phyloP scores from a whole-genome alignment of 768 basidiomycete genomes.

The Suillus tomentosus region DNA sequence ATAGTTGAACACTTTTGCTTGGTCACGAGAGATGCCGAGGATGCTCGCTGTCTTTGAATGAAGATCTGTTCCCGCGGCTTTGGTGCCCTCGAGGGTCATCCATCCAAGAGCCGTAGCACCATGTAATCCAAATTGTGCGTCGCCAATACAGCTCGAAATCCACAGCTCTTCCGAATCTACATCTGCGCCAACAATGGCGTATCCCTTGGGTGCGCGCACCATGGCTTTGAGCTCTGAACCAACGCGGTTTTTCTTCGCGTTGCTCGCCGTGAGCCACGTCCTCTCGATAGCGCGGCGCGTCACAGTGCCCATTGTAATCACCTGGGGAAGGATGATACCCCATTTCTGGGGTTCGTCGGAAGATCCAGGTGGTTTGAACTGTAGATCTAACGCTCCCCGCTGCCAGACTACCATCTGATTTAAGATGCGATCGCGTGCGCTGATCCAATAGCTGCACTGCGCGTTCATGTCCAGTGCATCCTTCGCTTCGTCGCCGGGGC shows the following conservation, averaged over 20 bases:
- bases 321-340: conserved; percentile 94
- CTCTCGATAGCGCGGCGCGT: conserved; percentile 97
- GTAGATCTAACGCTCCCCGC: conserved; percentile 50
- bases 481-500: conserved; percentile 77
- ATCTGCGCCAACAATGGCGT: conserved; percentile 95
- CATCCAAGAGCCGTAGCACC: conserved; percentile 97
- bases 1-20: conserved; percentile 99
- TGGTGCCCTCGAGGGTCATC: conserved; percentile 99
- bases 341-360: conserved; percentile 49
- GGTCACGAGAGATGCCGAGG: conserved; percentile 88
- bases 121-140: conserved; percentile 95
- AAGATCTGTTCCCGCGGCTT: conserved; percentile 90
- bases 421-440: conserved; percentile 85
- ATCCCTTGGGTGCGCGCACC: conserved; percentile 92
- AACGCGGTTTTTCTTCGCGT: conserved; percentile 97
- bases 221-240: conserved; percentile 98
- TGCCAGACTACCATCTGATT: conserved; percentile 95
- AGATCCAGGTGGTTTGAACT: conserved; percentile 36
- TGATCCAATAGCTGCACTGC: conserved; percentile 97
- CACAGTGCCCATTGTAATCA: conserved; percentile 98
- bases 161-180: conserved; percentile 99
- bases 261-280: conserved; percentile 98
- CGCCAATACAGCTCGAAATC: conserved; percentile 99
- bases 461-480: conserved; percentile 91
- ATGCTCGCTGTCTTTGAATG: conserved; percentile 97